These are phyloP conservation scores for Ocimum tenuiflorum DNA, from an alignment of 257 asterid genomes.

Conservation along the genomic window DNA sequence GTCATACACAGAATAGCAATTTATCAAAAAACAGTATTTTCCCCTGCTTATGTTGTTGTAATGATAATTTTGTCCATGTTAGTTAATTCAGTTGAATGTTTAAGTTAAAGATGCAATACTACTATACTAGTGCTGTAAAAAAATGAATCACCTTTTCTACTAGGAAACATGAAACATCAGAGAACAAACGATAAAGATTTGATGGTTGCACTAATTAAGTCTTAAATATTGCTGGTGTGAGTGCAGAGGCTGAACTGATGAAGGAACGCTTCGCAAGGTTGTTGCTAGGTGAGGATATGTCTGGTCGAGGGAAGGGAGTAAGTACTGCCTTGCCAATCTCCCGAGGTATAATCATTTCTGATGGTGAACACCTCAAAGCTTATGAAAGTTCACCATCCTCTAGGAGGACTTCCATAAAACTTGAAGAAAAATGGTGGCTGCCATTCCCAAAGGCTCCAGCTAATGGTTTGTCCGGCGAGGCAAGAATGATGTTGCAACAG, in stretches of 20 bases:
- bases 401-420: conserved; percentile 44
- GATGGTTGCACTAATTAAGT: neutral
- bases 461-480: conserved; percentile 53
- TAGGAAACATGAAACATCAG: neutral
- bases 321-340: conserved; percentile 85
- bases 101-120: no score
- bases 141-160: no score
- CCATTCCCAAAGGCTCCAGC: conserved; percentile 84
- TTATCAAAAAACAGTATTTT: neutral
- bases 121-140: no score
- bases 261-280: conserved; percentile 77
- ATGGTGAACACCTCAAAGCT: conserved; percentile 42
- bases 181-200: neutral
- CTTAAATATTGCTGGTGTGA: neutral
- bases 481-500: conserved; percentile 57
- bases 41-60: neutral
- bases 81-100: neutral
- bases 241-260: conserved; percentile 65
- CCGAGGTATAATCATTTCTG: conserved; percentile 54
- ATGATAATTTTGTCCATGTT: neutral
- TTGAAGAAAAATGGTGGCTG: conserved; percentile 90
- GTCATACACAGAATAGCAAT: neutral
- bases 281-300: conserved; percentile 91
- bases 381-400: conserved; percentile 34
- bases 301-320: conserved; percentile 95